A percentile compares a stretch with the other conserved stretches of the same genome.
Conservation (phyloP, 179 eudicot species). For the Heliamphora pulchella region DNA sequence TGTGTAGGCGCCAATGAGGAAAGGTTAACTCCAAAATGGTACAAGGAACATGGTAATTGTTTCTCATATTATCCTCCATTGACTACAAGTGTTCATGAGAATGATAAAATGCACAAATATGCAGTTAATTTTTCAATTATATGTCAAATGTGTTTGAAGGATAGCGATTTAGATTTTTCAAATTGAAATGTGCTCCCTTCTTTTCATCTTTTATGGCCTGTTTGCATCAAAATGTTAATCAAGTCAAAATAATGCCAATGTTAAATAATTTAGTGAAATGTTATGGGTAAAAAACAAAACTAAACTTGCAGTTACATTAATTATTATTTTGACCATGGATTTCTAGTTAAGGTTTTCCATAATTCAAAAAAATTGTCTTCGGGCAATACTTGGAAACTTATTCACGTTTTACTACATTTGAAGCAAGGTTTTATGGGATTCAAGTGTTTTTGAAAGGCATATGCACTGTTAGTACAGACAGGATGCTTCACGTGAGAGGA, state of each 20-base stretch:
- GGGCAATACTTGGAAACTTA: background rate
- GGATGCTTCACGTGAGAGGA: too few species aligned
- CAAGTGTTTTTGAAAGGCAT: background rate
- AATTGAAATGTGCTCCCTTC: background rate
- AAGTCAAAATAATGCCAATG: too few species aligned
- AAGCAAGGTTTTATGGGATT: background rate
- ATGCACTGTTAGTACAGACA: too few species aligned
- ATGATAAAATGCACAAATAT: background rate
- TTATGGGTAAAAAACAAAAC: background rate
- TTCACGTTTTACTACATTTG: background rate
- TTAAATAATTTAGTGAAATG: background rate
- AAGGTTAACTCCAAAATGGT: slow-evolving; percentile 85
- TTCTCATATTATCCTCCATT: background rate
- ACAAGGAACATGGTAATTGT: slow-evolving; percentile 86
- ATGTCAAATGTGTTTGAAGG: background rate
- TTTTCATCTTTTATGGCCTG: background rate
- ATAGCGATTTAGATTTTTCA: background rate
- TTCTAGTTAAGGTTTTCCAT: background rate
- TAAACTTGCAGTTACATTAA: background rate
- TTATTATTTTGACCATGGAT: background rate
- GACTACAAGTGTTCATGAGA: background rate
- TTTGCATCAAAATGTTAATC: background rate
- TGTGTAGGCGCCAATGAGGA: slow-evolving; percentile 93
- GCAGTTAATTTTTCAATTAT: background rate
- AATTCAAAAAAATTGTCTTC: background rate